A percentile compares a stretch with the other conserved stretches of the same genome.
phyloP scores from a whole-genome alignment of 1,139 yeast genomes.

The Nakaseomyces sp. region DNA sequence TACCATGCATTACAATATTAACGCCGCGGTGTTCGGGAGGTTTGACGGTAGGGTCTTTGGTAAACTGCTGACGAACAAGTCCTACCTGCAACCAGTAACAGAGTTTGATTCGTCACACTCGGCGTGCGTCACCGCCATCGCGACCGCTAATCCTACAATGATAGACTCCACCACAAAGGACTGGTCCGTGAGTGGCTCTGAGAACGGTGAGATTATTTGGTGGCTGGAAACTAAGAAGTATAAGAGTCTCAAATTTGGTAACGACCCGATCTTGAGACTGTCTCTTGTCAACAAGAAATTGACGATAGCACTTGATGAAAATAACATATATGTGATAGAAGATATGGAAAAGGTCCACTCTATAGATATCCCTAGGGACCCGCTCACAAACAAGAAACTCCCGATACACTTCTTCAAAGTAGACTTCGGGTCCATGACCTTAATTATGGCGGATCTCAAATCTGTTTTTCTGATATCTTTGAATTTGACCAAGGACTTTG shows the following conservation, averaged over 20 bases:
- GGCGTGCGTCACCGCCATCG: conserved; percentile 34
- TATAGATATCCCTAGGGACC: conserved; percentile 16
- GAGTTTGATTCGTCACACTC: conserved; percentile 31
- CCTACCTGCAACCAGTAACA: conserved; percentile 33
- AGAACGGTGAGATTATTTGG: conserved; percentile 34
- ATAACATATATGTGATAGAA: conserved; percentile 21
- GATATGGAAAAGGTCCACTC: conserved; percentile 14
- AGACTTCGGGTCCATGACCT: conserved; percentile 45
- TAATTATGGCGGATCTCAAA: conserved; percentile 26
- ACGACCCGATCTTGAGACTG: conserved; percentile 20
- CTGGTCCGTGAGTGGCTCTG: conserved; percentile 38
- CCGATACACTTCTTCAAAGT: conserved; percentile 31
- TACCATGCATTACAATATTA: conserved; percentile 30
- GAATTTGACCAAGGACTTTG: conserved; percentile 22
- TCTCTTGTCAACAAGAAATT: conserved; percentile 19
- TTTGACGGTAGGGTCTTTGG: conserved; percentile 39
- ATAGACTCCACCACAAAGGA: conserved; percentile 20
- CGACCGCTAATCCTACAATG: conserved; percentile 17
- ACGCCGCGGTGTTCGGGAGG: conserved; percentile 37
- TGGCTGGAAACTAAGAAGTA: conserved; percentile 32
- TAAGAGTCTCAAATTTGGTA: conserved; percentile 18
- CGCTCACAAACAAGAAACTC: conserved; percentile 6
- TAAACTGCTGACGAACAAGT: conserved; percentile 33
- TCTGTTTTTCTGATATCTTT: conserved; percentile 28
- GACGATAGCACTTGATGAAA: conserved; percentile 26